A percentile compares a stretch with the other conserved stretches of the same genome.
phyloP scores from a whole-genome alignment of 345 rosid species.

The Populus pruinosa region DNA sequence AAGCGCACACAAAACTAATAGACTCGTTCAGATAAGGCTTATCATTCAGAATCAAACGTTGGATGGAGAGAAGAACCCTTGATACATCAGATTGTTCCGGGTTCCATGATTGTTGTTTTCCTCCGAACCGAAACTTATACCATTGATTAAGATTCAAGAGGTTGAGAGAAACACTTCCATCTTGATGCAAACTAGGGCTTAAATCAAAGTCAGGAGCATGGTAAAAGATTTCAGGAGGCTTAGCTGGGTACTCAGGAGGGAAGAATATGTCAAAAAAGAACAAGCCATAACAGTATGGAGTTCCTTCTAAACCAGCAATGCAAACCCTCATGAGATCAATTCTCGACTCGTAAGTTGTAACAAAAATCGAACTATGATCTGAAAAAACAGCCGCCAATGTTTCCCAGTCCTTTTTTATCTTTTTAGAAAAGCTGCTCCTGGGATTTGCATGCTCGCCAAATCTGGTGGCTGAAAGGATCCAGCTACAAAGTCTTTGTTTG shows the following conservation, averaged over 20 bases:
- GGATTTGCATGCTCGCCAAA: too few relatives aligned
- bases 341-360: constrained; percentile 1
- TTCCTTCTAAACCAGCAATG: constrained; percentile 15
- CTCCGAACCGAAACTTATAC: not conserved
- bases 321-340: constrained; percentile 16
- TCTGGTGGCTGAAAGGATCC: too few relatives aligned
- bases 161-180: not conserved
- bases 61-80: constrained; percentile 11
- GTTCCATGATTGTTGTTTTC: not conserved
- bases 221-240: not conserved
- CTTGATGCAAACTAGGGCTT: not conserved
- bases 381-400: constrained; percentile 7
- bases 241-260: not conserved
- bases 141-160: not conserved
- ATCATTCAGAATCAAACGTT: constrained; percentile 1
- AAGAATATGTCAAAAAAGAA: constrained; percentile 23
- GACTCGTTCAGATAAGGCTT: not conserved
- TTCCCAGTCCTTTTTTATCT: not conserved
- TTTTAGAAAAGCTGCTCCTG: too few relatives aligned
- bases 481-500: too few relatives aligned
- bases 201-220: not conserved
- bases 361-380: not conserved
- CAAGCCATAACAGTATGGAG: constrained; percentile 16
- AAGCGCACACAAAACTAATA: not conserved
- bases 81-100: not conserved